Percentiles rank a stretch among this genome's conserved stretches.
phyloP scores from a whole-genome alignment of 495 filamentous ascomycete genomes.

The Aspergillus bertholletiae region DNA sequence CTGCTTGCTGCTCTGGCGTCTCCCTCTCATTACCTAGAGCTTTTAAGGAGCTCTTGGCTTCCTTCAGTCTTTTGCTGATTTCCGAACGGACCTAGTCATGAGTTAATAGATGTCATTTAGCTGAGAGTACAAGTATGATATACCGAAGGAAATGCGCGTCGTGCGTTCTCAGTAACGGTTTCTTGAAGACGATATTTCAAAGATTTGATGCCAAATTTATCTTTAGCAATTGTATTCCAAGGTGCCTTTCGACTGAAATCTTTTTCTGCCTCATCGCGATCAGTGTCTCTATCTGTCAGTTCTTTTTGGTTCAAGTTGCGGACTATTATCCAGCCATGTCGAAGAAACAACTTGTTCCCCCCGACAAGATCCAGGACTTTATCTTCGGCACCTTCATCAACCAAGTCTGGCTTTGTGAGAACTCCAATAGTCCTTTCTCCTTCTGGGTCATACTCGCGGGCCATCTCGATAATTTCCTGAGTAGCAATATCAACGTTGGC shows the following conservation, averaged over 20 bases:
- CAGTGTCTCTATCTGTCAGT: constrained; percentile 4
- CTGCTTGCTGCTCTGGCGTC: constrained; percentile 38
- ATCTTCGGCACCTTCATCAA: constrained; percentile 45
- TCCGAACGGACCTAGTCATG: constrained; percentile 39
- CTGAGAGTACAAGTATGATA: not conserved
- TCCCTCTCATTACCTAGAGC: constrained; percentile 43
- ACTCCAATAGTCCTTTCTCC: constrained; percentile 55
- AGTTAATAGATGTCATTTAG: not conserved
- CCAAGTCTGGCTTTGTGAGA: constrained; percentile 59
- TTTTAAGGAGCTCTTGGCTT: constrained; percentile 26
- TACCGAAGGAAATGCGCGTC: constrained; percentile 12
- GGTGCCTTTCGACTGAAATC: constrained; percentile 17
- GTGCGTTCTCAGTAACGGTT: constrained; percentile 11
- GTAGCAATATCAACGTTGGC: constrained; percentile 61
- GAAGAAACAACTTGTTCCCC: constrained; percentile 35
- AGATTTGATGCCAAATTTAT: constrained; percentile 47
- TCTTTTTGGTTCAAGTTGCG: constrained; percentile 46
- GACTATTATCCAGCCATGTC: constrained; percentile 56
- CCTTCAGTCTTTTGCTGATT: constrained; percentile 35
- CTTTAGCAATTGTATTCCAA: constrained; percentile 45
- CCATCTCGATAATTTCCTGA: constrained; percentile 57
- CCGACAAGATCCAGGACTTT: constrained; percentile 43
- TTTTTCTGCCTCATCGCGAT: constrained; percentile 22
- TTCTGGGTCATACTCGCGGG: constrained; percentile 43
- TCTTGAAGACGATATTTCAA: constrained; percentile 32